Conservation (phyloP, 2,329 filamentous ascomycete genomes). For the Stemphylium beticola region DNA sequence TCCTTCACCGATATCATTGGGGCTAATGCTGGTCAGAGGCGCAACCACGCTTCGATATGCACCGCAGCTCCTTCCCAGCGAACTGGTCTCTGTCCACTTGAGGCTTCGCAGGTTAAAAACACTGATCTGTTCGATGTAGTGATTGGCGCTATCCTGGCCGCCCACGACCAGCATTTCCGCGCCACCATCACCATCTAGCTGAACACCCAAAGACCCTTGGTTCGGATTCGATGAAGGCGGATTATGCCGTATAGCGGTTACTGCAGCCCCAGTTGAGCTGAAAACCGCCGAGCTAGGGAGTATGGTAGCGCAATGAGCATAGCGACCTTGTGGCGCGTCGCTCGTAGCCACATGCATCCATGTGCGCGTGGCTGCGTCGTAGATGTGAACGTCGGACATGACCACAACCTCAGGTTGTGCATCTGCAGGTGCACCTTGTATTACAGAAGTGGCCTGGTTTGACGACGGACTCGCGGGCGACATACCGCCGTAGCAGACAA, state of each 20-base stretch:
- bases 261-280: slow-evolving; percentile 79
- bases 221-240: slow-evolving; percentile 82
- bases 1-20: slow-evolving; percentile 70
- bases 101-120: slow-evolving; percentile 95
- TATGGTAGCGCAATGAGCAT: slow-evolving; percentile 95
- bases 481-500: slow-evolving; percentile 99
- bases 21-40: slow-evolving; percentile 72
- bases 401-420: slow-evolving; percentile 86
- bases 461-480: slow-evolving; percentile 69
- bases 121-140: slow-evolving; percentile 98
- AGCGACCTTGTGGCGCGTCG: slow-evolving; percentile 88
- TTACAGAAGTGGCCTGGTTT: slow-evolving; percentile 44
- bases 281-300: slow-evolving; percentile 87
- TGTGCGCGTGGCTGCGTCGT: slow-evolving; percentile 78
- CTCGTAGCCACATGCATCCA: slow-evolving; percentile 86
- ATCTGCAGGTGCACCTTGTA: slow-evolving; percentile 57
- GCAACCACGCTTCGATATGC: slow-evolving; percentile 96
- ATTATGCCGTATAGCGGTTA: slow-evolving; percentile 89
- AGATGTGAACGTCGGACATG: slow-evolving; percentile 98
- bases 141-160: slow-evolving; percentile 95
- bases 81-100: slow-evolving; percentile 91
- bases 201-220: slow-evolving; percentile 84
- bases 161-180: slow-evolving; percentile 98
- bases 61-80: slow-evolving; percentile 89
- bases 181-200: slow-evolving; percentile 87